Conservation (phyloP, 192 early-diverging fungal species). For the Backusella liffmaniae region DNA sequence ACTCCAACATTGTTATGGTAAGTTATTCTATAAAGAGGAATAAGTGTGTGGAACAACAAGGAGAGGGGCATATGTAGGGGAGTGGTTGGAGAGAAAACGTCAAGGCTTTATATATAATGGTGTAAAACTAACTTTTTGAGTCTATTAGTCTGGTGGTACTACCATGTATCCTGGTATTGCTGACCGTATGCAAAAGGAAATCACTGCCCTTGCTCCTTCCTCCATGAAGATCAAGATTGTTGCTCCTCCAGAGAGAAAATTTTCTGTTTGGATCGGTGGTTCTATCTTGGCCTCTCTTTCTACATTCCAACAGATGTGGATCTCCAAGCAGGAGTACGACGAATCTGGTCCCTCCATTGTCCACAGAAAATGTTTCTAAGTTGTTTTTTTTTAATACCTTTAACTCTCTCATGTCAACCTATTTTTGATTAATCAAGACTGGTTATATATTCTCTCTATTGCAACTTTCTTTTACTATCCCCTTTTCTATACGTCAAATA, state of each 20-base stretch:
- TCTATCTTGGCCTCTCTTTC: conserved; percentile 94
- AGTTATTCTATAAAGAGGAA: background rate
- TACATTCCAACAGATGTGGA: conserved; percentile 98
- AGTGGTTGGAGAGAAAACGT: too few species aligned
- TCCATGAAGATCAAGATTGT: conserved; percentile 96
- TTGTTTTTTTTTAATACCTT: background rate
- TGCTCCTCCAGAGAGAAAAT: conserved; percentile 96
- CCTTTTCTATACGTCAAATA: background rate
- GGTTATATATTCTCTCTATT: background rate
- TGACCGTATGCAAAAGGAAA: conserved; percentile 96
- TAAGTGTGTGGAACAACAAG: too few species aligned
- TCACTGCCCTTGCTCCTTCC: conserved; percentile 88
- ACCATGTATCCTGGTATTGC: conserved; percentile 97
- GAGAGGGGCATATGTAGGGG: too few species aligned
- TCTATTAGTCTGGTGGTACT: conserved; percentile 76
- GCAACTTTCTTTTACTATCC: background rate
- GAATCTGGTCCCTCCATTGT: conserved; percentile 59
- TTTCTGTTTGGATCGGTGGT: conserved; percentile 98
- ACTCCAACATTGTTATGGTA: conserved; percentile 88
- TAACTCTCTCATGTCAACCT: background rate
- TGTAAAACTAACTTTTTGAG: too few species aligned
- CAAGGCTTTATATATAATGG: too few species aligned
- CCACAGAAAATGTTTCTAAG: conserved; percentile 57
- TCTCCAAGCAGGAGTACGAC: conserved; percentile 77
- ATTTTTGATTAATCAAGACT: background rate